Conservation (phyloP, 1,139 yeast genomes). For the Yamadazyma conglobata region DNA sequence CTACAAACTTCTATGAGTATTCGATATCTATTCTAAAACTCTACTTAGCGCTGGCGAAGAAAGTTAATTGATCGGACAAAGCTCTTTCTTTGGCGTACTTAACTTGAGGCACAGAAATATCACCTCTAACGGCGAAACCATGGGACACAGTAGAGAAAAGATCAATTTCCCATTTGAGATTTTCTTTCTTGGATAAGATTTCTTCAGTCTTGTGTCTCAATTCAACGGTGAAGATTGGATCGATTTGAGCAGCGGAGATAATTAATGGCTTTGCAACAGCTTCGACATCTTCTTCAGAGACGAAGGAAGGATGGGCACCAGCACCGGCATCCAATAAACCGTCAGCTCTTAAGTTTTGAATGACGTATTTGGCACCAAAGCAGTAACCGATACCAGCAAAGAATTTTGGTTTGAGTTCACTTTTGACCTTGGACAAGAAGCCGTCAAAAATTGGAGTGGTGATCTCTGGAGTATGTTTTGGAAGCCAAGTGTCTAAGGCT, state of each 20-base stretch:
- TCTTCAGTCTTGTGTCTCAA: conserved; percentile 59
- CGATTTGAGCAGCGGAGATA: conserved; percentile 72
- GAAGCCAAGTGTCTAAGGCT: conserved; percentile 46
- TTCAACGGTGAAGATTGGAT: conserved; percentile 58
- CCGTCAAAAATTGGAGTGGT: conserved; percentile 38
- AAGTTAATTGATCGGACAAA: conserved; percentile 50
- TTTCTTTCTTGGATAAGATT: conserved; percentile 42
- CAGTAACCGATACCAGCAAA: conserved; percentile 74
- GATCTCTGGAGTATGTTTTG: conserved; percentile 46
- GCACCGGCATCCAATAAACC: conserved; percentile 62
- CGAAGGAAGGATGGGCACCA: conserved; percentile 77
- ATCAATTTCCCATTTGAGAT: conserved; percentile 52
- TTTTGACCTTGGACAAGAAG: conserved; percentile 42
- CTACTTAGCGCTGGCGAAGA: conserved; percentile 15
- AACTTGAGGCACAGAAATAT: conserved; percentile 48
- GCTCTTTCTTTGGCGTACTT: conserved; percentile 71
- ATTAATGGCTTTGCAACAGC: conserved; percentile 57
- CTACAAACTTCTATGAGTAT: conserved; percentile 1
- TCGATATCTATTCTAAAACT: conserved; percentile 1
- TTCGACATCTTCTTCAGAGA: conserved; percentile 59
- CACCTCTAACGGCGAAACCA: conserved; percentile 81
- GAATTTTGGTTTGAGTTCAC: conserved; percentile 47
- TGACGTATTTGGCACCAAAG: conserved; percentile 72
- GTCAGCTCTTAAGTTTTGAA: conserved; percentile 47
- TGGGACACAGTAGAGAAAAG: conserved; percentile 62